Base-by-base conservation (phyloP, 176 grass and related monocot species). In the Bonia amplexicaulis region DNA sequence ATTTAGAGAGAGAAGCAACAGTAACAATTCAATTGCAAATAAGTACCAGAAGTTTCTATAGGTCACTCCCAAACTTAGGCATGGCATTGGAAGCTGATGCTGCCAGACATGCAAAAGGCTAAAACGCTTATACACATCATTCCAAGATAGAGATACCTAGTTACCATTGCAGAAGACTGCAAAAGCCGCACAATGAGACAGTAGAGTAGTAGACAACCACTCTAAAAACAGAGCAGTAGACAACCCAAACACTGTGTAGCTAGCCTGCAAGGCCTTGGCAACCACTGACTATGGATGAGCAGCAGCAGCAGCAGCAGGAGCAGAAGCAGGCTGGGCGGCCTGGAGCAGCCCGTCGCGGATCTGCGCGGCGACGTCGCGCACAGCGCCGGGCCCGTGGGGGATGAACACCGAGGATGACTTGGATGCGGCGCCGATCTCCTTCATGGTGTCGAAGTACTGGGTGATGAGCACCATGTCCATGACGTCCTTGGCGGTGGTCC, bases 361-460 rank as follows among this genome's bases (percentile, higher is more conserved):
- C 66, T 92, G 90, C 8, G 78, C 52, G 27, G 90, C 83, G 14
- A 86, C 31, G 74, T 92, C 90, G 29, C 69, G 81, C 13, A 77
- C 74, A 8, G 80, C 78, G 20, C 42, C 80, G n/a, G 90, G 90
- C 0, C 90, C 87, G 66, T 89, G 84, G n/a, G 87, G 90, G 74
- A 92, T 86, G 86, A 92, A 92, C 1, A 92, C 79, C 1, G 87
- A 54, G 64, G 87, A 72, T 14, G 90, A 69, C 63, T 77, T 51
- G 3, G 87, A 87, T 6, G 79, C 11, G 69, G 87, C 79, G 23
- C 74, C 87, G 29, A 89, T 80, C 27, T 92, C 87, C 45, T 71
- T 53, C 78, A 92, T 92, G 83, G 87, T 89, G 71, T 92, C 87
- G 55, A 89, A 92, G 84, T 92, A 92, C 72, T 89, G 90, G 11